Percentiles rank a stretch among this genome's conserved stretches.
These are phyloP conservation scores for Dryas alaskensis DNA, from an alignment of 306 rosid genomes.

Conservation along the genomic window DNA sequence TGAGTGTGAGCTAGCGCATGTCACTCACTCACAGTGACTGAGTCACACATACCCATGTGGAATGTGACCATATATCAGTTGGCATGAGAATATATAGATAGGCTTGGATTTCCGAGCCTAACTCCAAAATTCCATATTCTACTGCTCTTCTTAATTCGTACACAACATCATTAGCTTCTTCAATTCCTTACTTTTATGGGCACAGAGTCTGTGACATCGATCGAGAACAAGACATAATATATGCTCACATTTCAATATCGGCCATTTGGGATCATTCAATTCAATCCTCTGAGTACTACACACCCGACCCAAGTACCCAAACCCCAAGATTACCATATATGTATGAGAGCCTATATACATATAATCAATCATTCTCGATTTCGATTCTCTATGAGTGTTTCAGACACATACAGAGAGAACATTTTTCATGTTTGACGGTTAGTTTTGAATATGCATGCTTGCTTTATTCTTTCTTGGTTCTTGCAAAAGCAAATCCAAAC, in stretches of 20 bases:
- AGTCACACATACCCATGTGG: constrained; percentile 14
- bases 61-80: background rate
- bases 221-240: constrained; percentile 4
- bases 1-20: background rate
- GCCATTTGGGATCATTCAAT: constrained; percentile 10
- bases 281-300: background rate
- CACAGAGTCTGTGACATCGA: too few species aligned
- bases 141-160: constrained; percentile 3
- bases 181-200: too few species aligned
- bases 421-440: constrained; percentile 18
- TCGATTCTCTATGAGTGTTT: background rate
- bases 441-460: constrained; percentile 16
- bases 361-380: too few species aligned
- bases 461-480: constrained; percentile 59
- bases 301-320: background rate
- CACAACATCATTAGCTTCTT: background rate
- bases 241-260: background rate
- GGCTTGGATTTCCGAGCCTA: constrained; percentile 41
- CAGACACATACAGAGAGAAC: too few species aligned
- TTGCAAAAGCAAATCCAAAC: constrained; percentile 55
- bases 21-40: background rate
- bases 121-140: background rate
- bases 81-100: background rate
- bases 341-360: too few species aligned
- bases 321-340: background rate